phyloP scores from a whole-genome alignment of 2,329 filamentous ascomycete species.

The Penicillium sp. region DNA sequence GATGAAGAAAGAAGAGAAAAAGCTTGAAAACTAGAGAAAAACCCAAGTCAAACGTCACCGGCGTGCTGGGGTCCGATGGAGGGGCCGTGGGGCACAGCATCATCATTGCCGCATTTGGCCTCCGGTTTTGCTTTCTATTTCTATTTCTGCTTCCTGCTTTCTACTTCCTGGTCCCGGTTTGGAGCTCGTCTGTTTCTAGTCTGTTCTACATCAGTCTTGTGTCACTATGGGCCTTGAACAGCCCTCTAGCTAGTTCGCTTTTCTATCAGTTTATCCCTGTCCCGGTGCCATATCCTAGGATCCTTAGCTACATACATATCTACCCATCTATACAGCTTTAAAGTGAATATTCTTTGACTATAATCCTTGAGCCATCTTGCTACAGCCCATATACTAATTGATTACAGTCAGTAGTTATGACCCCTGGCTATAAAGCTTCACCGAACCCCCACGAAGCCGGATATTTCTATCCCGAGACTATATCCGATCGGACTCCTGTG shows the following conservation, averaged over 20 bases:
- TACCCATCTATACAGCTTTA: neutral
- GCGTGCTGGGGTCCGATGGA: slow-evolving; percentile 29
- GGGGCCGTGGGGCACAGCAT: slow-evolving; percentile 29
- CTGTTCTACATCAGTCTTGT: neutral
- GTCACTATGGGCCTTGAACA: neutral
- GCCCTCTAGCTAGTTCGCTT: neutral
- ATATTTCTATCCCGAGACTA: neutral
- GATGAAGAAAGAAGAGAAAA: slow-evolving; percentile 8
- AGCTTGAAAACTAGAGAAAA: neutral
- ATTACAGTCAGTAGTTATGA: neutral
- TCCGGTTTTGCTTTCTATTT: neutral
- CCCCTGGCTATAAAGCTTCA: neutral
- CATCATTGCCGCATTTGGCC: slow-evolving; percentile 25
- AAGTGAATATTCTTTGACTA: neutral
- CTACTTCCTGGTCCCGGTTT: slow-evolving; percentile 1
- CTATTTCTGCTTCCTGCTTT: too few species aligned
- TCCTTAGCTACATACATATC: neutral
- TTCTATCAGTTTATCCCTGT: neutral
- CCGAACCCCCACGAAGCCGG: neutral
- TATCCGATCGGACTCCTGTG: neutral
- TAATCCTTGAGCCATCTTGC: neutral
- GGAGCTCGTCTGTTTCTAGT: slow-evolving; percentile 13
- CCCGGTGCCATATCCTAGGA: neutral
- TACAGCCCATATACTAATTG: neutral
- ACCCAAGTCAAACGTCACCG: slow-evolving; percentile 17